Evolutionary conservation across 2,329 filamentous ascomycete genomes (phyloP).

Genomic region (Tolypocladium sp.): DNA sequence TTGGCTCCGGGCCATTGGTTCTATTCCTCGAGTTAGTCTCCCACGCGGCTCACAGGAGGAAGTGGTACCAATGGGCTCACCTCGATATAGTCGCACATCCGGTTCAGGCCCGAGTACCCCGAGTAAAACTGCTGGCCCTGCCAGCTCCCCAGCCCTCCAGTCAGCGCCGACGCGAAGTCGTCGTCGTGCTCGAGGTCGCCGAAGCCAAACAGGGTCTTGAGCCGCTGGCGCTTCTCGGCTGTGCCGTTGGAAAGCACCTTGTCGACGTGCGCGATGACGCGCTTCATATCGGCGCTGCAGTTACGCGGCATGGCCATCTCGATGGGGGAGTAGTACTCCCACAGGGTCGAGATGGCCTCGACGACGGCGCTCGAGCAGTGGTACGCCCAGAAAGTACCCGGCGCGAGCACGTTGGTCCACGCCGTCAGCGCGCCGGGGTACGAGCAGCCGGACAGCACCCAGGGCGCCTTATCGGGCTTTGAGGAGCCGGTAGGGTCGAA

Average conservation of each 20-base stretch:
- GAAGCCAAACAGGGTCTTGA: conserved; percentile 32
- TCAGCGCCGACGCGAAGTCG: conserved; percentile 36
- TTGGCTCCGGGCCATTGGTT: conserved; percentile 11
- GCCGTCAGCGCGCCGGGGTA: conserved; percentile 71
- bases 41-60: background rate
- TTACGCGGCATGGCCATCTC: conserved; percentile 37
- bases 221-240: conserved; percentile 26
- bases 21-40: conserved; percentile 3
- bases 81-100: conserved; percentile 24
- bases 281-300: conserved; percentile 55
- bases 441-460: conserved; percentile 69
- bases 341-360: conserved; percentile 65
- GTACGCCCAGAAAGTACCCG: conserved; percentile 64
- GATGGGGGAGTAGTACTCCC: conserved; percentile 41
- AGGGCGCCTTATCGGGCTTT: conserved; percentile 55
- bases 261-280: conserved; percentile 36
- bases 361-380: conserved; percentile 72
- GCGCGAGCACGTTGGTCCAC: conserved; percentile 63
- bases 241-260: conserved; percentile 31
- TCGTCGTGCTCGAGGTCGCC: conserved; percentile 29
- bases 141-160: conserved; percentile 18
- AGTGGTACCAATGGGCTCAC: conserved; percentile 3
- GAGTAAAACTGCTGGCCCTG: conserved; percentile 24
- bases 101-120: conserved; percentile 23
- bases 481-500: conserved; percentile 56